phyloP scores from a whole-genome alignment of 2,329 filamentous ascomycete species.

The Chaetoscypha palmicola region DNA sequence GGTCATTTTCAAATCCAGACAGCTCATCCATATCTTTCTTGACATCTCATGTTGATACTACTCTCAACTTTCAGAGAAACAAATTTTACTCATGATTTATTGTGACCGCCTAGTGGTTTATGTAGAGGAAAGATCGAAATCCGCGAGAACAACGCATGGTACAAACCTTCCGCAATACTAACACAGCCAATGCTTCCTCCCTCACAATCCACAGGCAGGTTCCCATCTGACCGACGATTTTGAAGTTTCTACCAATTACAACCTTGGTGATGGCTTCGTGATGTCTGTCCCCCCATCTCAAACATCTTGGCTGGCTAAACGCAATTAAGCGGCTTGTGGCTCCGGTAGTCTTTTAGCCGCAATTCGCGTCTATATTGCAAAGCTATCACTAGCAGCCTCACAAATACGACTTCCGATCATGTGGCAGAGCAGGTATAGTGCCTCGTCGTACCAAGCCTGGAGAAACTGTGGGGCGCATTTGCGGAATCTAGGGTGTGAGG shows the following conservation, averaged over 20 bases:
- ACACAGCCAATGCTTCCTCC: not conserved
- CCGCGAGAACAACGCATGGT: too few species aligned
- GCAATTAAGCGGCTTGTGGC: slow-evolving; percentile 3
- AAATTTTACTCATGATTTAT: too few species aligned
- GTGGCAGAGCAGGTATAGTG: slow-evolving; percentile 2
- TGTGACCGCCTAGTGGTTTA: too few species aligned
- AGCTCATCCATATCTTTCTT: too few species aligned
- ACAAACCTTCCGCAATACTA: not conserved
- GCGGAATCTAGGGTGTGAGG: not conserved
- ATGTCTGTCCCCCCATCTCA: slow-evolving; percentile 2
- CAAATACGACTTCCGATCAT: slow-evolving; percentile 1
- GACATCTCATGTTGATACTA: too few species aligned
- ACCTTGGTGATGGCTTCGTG: slow-evolving; percentile 2
- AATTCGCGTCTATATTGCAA: slow-evolving; percentile 2
- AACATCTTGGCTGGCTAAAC: slow-evolving; percentile 5
- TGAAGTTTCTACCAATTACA: not conserved
- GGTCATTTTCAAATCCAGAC: too few species aligned
- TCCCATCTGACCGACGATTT: slow-evolving; percentile 1
- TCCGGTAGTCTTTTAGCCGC: slow-evolving; percentile 5
- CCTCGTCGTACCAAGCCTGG: not conserved
- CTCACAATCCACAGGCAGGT: not conserved
- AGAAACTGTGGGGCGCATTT: slow-evolving; percentile 6
- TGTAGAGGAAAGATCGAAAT: too few species aligned
- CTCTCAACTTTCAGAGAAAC: too few species aligned
- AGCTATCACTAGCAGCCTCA: not conserved